Percentiles rank a stretch among this genome's conserved stretches.
Conservation (phyloP, 202 grass and related monocot species). For the Cymbopogon flexuosus region DNA sequence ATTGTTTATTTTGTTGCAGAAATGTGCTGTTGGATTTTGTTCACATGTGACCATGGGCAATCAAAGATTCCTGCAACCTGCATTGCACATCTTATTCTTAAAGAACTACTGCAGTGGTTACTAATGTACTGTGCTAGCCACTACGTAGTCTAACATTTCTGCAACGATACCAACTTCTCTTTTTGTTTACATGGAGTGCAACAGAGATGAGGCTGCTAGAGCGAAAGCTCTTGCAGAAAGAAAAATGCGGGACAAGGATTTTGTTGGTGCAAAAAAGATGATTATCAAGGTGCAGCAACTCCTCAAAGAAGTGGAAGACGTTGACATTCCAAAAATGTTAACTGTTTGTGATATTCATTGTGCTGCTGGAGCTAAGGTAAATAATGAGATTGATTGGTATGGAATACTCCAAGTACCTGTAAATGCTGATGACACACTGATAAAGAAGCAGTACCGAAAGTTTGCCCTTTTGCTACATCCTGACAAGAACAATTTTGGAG, state of each 20-base stretch:
- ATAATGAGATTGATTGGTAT: conserved; percentile 67
- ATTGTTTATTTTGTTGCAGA: neutral
- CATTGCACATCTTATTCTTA: neutral
- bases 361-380: conserved; percentile 48
- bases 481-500: conserved; percentile 76
- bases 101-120: neutral
- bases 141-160: neutral
- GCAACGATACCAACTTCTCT: neutral
- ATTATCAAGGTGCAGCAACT: conserved; percentile 64
- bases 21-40: neutral
- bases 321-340: conserved; percentile 53
- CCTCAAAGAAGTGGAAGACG: conserved; percentile 50
- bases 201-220: conserved; percentile 76
- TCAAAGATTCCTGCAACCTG: neutral
- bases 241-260: conserved; percentile 65
- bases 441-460: conserved; percentile 73
- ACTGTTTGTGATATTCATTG: conserved; percentile 74
- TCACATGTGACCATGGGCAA: neutral
- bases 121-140: conserved; percentile 11
- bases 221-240: conserved; percentile 60
- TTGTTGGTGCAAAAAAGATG: conserved; percentile 58
- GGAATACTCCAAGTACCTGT: conserved; percentile 59
- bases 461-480: conserved; percentile 71
- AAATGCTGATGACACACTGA: conserved; percentile 46
- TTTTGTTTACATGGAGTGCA: conserved; percentile 67